Conservation (phyloP, 2,329 filamentous ascomycete species). For the Hypoxylon sp. region DNA sequence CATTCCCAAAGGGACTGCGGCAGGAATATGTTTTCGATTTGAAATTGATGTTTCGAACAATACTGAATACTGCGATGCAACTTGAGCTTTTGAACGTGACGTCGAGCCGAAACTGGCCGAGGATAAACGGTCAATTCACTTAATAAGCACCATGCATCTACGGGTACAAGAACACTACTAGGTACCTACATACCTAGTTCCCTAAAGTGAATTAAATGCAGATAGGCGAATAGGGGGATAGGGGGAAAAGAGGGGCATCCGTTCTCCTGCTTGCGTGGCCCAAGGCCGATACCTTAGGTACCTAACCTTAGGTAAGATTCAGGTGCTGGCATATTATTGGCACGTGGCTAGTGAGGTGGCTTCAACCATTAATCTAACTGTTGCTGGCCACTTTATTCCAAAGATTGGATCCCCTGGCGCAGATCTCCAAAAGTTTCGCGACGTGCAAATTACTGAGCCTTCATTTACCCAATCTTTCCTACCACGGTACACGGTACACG, state of each 20-base stretch:
- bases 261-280: constrained; percentile 16
- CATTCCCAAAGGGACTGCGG: neutral
- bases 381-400: constrained; percentile 33
- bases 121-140: constrained; percentile 25
- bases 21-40: neutral
- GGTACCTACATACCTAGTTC: too few species aligned
- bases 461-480: constrained; percentile 15
- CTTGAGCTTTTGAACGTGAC: constrained; percentile 21
- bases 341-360: constrained; percentile 18
- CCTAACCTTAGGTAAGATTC: too few species aligned
- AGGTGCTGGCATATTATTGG: neutral
- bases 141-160: constrained; percentile 28
- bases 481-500: neutral
- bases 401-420: constrained; percentile 30
- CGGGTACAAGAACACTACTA: constrained; percentile 11
- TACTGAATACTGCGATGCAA: too few species aligned
- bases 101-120: constrained; percentile 40
- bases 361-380: constrained; percentile 34
- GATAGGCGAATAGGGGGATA: constrained; percentile 16
- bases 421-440: constrained; percentile 41
- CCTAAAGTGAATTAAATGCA: too few species aligned
- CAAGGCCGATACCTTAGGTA: too few species aligned
- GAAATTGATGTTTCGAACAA: too few species aligned
- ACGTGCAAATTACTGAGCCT: constrained; percentile 34
- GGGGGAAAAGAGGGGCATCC: constrained; percentile 10